A percentile compares a stretch with the other conserved stretches of the same genome.
Evolutionary conservation across 345 rosid species (phyloP).

Genomic region (Gossypium sturtianum): DNA sequence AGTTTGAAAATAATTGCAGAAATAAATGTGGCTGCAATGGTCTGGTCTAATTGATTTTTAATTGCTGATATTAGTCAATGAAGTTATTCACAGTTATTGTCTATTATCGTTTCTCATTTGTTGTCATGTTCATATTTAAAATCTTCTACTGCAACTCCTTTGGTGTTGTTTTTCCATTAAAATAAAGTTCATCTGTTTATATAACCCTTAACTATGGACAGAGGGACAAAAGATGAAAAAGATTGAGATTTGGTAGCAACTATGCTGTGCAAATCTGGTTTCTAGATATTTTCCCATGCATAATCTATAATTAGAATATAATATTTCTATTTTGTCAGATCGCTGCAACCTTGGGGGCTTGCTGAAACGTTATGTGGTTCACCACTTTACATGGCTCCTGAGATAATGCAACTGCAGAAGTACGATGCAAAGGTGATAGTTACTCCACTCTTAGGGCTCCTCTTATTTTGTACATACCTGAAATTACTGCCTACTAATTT

Average conservation of each 20-base stretch:
- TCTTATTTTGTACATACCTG: not conserved
- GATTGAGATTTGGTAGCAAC: not conserved
- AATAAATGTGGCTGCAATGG: not conserved
- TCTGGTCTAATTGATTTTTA: not conserved
- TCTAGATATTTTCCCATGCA: slow-evolving; percentile 10
- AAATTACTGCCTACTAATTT: slow-evolving; percentile 28
- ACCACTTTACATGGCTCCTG: slow-evolving; percentile 99
- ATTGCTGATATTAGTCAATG: not conserved
- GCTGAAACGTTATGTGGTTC: slow-evolving; percentile 99
- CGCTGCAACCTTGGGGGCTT: slow-evolving; percentile 82
- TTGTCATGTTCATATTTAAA: not conserved
- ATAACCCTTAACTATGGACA: not conserved
- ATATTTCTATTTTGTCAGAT: slow-evolving; percentile 39
- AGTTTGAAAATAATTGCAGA: not conserved
- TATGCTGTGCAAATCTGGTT: slow-evolving; percentile 5
- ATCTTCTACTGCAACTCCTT: not conserved
- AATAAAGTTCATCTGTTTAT: not conserved
- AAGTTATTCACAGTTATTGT: not conserved
- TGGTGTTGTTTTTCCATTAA: not conserved
- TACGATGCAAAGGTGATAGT: slow-evolving; percentile 89
- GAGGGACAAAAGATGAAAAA: not conserved
- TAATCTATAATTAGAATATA: slow-evolving; percentile 9
- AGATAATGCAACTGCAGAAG: slow-evolving; percentile 96
- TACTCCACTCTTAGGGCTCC: slow-evolving; percentile 2
- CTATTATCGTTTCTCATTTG: not conserved